phyloP scores from a whole-genome alignment of 768 basidiomycete genomes.

The Cystobasidium onofrii region DNA sequence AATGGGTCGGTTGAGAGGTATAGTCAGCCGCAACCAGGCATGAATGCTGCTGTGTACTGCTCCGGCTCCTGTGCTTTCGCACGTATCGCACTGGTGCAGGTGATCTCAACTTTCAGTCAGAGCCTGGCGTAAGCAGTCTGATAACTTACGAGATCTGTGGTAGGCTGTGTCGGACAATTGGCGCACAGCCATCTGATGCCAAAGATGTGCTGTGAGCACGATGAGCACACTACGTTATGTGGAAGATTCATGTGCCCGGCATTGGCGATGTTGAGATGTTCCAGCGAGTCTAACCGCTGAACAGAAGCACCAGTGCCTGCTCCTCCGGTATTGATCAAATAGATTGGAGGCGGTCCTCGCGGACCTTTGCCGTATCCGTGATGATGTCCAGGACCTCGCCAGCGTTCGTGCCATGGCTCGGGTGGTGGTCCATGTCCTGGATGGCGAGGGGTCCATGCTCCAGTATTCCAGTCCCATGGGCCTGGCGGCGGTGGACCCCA shows the following conservation, averaged over 20 bases:
- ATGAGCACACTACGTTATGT: neutral
- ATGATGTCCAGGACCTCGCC: neutral
- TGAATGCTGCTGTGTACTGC: neutral
- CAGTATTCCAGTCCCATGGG: neutral
- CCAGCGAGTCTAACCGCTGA: neutral
- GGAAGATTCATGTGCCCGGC: neutral
- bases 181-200: conserved; percentile 3
- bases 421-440: neutral
- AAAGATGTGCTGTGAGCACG: neutral
- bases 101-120: neutral
- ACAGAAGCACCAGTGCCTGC: neutral
- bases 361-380: neutral
- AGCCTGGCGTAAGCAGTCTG: neutral
- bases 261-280: neutral
- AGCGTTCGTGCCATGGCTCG: neutral
- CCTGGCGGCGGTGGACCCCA: neutral
- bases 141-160: neutral
- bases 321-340: neutral
- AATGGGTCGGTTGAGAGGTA: neutral
- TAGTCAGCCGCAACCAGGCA: neutral
- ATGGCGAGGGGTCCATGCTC: neutral
- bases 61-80: neutral
- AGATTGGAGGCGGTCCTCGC: neutral
- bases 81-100: neutral
- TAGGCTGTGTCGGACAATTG: neutral